Percentiles rank a stretch among this genome's conserved stretches.
phyloP scores from a whole-genome alignment of 495 filamentous ascomycete species.

The Beverwykella pulmonaria region DNA sequence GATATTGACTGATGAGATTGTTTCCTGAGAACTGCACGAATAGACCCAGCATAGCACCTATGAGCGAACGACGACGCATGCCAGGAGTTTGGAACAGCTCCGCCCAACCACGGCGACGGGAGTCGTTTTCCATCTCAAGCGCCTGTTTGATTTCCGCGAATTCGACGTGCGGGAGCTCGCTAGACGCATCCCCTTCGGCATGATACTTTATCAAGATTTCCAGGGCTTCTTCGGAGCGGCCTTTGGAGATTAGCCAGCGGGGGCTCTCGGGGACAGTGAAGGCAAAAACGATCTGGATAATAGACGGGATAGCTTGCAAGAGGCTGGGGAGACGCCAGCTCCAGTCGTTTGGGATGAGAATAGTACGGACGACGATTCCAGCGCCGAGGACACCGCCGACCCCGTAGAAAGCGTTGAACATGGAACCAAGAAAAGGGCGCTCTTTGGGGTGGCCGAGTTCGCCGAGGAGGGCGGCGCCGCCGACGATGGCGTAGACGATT shows the following conservation, averaged over 20 bases:
- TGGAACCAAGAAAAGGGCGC: slow-evolving; percentile 62
- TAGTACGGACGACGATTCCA: slow-evolving; percentile 59
- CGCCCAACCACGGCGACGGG: slow-evolving; percentile 55
- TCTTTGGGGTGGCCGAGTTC: slow-evolving; percentile 70
- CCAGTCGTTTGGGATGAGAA: slow-evolving; percentile 59
- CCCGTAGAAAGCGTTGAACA: slow-evolving; percentile 69
- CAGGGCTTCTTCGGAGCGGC: slow-evolving; percentile 30
- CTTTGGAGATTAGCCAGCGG: slow-evolving; percentile 30
- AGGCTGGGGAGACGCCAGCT: slow-evolving; percentile 66
- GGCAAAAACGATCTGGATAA: slow-evolving; percentile 37
- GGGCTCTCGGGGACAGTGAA: slow-evolving; percentile 27
- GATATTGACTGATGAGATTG: slow-evolving; percentile 24
- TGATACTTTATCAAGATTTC: slow-evolving; percentile 55
- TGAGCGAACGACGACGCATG: slow-evolving; percentile 21
- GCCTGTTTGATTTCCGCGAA: slow-evolving; percentile 62
- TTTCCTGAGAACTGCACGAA: slow-evolving; percentile 22
- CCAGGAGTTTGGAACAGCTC: slow-evolving; percentile 47
- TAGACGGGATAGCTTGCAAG: slow-evolving; percentile 56
- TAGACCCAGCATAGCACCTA: slow-evolving; percentile 14
- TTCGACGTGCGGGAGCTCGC: slow-evolving; percentile 59
- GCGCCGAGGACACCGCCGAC: slow-evolving; percentile 64
- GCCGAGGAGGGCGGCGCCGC: slow-evolving; percentile 63
- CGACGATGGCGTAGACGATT: slow-evolving; percentile 61
- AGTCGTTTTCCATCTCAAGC: slow-evolving; percentile 59
- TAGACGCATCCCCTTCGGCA: slow-evolving; percentile 57